Base-by-base conservation (phyloP, 768 basidiomycete genomes). In the Naematelia encephala region DNA sequence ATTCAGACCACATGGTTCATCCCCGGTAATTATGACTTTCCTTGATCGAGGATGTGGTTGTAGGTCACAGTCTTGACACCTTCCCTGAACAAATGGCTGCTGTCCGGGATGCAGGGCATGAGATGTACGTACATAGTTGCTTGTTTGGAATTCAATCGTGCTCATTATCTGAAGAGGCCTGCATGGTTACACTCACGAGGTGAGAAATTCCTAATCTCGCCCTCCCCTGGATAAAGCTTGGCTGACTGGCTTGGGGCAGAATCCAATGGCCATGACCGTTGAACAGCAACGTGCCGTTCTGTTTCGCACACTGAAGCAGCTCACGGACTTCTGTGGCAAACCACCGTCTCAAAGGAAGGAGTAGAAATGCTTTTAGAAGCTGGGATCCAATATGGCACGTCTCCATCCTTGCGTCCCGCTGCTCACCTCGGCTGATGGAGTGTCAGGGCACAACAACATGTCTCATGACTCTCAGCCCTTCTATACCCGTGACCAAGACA, bases 1-100 rank as follows among this genome's bases (percentile, higher is more conserved):
- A 84, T 84, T 59, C n/a, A n/a, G n/a, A 84, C 86, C 21, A 87
- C 84, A 10, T 88, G 86, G 86, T 89, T 88, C 72, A 87, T 88
- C 54, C 86, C 87, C 23, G 87, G 86, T n/a, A n/a, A n/a, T n/a
- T n/a, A n/a, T n/a, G n/a, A n/a, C n/a, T n/a, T n/a, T n/a, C n/a
- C n/a, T n/a, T n/a, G n/a, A n/a, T n/a, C n/a, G n/a, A n/a, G n/a
- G n/a, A n/a, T n/a, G n/a, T n/a, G n/a, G n/a, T n/a, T n/a, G n/a
- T n/a, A n/a, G n/a, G n/a, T 83, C 87, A 89, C 64, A 85, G 84
- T 60, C 76, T 88, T 53, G 87, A 88, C 65, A 88, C 87, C 0
- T 89, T 89, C 72, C 86, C 86, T 0, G 78, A 84, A 47, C 79
- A 88, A 71, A 85, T 86, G 82, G 84, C 82, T 34, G 82, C 83